phyloP scores from a whole-genome alignment of 1,139 yeast genomes.

The Kurtzmaniella quercitrusa region DNA sequence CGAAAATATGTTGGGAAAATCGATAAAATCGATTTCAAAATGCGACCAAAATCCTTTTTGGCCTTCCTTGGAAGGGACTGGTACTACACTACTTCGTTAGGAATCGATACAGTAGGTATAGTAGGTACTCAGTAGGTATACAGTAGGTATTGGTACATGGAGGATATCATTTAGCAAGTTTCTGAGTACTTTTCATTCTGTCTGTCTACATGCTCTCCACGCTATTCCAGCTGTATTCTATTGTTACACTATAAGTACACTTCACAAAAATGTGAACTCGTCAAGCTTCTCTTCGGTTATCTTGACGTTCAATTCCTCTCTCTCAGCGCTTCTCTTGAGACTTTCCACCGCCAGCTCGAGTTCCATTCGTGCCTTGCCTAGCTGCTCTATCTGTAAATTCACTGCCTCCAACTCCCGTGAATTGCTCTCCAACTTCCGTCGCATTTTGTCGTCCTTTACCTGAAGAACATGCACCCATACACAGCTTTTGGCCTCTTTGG shows the following conservation, averaged over 20 bases:
- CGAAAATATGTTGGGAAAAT: background rate
- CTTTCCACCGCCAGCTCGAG: conserved; percentile 19
- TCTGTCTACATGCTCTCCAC: too few species aligned
- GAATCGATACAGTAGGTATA: too few species aligned
- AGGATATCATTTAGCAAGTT: too few species aligned
- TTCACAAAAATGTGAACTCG: conserved; percentile 30
- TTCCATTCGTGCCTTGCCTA: conserved; percentile 21
- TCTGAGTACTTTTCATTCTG: too few species aligned
- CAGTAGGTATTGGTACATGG: too few species aligned
- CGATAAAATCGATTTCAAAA: too few species aligned
- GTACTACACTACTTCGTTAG: too few species aligned
- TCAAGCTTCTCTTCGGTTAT: conserved; percentile 39
- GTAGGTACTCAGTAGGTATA: too few species aligned
- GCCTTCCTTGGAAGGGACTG: too few species aligned
- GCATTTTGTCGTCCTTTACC: conserved; percentile 19
- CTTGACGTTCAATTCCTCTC: conserved; percentile 35
- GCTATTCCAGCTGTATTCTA: too few species aligned
- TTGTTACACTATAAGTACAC: background rate
- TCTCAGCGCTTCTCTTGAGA: conserved; percentile 25
- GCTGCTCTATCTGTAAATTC: conserved; percentile 23
- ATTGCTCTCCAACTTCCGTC: conserved; percentile 16
- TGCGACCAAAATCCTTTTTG: too few species aligned
- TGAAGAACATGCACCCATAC: conserved; percentile 23
- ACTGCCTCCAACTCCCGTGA: conserved; percentile 17
- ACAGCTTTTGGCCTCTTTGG: background rate